Conservation (phyloP, 768 basidiomycete species). For the Suillus subaureus region DNA sequence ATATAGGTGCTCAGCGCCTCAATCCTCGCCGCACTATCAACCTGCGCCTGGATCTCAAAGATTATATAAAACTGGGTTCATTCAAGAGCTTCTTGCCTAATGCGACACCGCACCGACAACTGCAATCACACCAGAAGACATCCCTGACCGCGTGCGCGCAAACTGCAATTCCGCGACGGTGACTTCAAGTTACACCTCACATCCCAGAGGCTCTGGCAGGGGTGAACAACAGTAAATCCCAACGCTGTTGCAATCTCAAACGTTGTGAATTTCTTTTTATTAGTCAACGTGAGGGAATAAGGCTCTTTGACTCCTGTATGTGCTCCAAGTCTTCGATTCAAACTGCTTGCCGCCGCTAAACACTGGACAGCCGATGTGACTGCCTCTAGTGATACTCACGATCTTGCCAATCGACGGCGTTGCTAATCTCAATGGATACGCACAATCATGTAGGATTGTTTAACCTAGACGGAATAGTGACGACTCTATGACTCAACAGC, state of each 20-base stretch:
- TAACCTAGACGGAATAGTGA: not conserved
- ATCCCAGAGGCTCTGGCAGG: constrained; percentile 3
- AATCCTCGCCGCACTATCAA: constrained; percentile 33
- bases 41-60: constrained; percentile 20
- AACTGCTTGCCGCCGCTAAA: not conserved
- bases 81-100: constrained; percentile 2
- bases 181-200: not conserved
- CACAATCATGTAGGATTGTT: not conserved
- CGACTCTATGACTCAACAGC: not conserved
- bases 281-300: not conserved
- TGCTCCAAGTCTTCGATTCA: not conserved
- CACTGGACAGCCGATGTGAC: not conserved
- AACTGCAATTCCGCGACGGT: not conserved
- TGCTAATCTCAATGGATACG: not conserved
- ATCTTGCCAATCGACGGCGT: not conserved
- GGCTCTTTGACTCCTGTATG: constrained; percentile 9
- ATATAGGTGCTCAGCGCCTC: constrained; percentile 35
- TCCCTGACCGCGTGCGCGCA: not conserved
- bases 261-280: constrained; percentile 8
- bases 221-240: constrained; percentile 28
- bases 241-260: constrained; percentile 21
- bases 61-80: not conserved
- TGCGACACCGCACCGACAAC: constrained; percentile 1
- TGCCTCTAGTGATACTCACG: not conserved
- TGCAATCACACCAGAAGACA: not conserved